Conservation (phyloP, 768 basidiomycete genomes). For the Tylopilus sp. region DNA sequence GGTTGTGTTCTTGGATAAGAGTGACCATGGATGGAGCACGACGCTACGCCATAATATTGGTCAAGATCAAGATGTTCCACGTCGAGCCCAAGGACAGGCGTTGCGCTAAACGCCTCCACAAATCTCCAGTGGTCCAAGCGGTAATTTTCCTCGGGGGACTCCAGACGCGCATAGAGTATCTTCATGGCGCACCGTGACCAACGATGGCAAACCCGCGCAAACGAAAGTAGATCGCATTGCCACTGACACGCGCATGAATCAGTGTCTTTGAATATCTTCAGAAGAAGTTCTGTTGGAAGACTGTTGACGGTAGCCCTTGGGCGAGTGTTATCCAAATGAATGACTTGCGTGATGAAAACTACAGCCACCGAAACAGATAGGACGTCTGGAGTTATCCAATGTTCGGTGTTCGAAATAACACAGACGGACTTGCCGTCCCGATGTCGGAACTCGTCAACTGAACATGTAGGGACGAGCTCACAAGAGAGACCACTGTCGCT, state of each 20-base stretch:
- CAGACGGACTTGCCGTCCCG: neutral
- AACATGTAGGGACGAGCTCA: too few species aligned
- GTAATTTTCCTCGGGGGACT: neutral
- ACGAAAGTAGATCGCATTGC: conserved; percentile 2
- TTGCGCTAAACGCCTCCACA: neutral
- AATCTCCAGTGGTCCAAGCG: neutral
- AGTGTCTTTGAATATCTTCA: neutral
- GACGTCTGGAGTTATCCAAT: neutral
- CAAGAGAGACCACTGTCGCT: too few species aligned
- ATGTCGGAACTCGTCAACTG: too few species aligned
- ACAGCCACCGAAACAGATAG: neutral
- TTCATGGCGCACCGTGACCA: conserved; percentile 2
- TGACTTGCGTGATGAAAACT: neutral
- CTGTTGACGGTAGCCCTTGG: neutral
- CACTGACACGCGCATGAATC: neutral
- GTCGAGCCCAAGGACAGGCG: neutral
- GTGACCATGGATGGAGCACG: too few species aligned
- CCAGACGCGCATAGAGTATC: neutral
- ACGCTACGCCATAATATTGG: neutral
- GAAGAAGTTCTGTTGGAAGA: conserved; percentile 1
- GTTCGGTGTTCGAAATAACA: neutral
- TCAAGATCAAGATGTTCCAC: neutral
- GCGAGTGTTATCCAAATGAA: neutral
- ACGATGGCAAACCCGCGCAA: conserved; percentile 4
- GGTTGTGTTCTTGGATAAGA: too few species aligned